phyloP scores from a whole-genome alignment of 441 rosid genomes.

The Pelargonium citronellum region DNA sequence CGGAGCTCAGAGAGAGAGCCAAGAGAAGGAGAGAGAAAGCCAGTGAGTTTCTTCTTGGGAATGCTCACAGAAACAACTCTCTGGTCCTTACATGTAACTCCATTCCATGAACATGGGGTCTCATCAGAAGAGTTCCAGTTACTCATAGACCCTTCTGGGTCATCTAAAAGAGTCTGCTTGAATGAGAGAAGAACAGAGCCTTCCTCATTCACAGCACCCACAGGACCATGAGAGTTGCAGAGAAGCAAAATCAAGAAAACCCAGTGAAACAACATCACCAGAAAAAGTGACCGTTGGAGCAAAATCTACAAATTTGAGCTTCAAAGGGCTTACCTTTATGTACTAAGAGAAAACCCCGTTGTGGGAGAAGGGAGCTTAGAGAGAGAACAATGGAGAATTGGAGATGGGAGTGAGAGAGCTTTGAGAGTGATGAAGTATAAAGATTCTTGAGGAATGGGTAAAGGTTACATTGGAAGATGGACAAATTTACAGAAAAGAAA shows the following conservation, averaged over 20 bases:
- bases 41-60: constrained; percentile 73
- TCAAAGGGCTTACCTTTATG: constrained; percentile 34
- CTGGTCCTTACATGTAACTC: constrained; percentile 74
- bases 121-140: constrained; percentile 81
- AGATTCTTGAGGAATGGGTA: not conserved
- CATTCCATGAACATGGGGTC: constrained; percentile 85
- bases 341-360: constrained; percentile 21
- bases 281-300: constrained; percentile 24
- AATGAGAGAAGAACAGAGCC: constrained; percentile 70
- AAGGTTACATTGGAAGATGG: not conserved
- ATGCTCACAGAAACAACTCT: constrained; percentile 74
- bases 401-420: constrained; percentile 16
- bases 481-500: constrained; percentile 9
- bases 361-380: constrained; percentile 19
- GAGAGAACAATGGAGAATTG: constrained; percentile 10
- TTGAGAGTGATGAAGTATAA: not conserved
- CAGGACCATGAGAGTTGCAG: constrained; percentile 28
- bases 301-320: constrained; percentile 11
- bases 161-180: constrained; percentile 51
- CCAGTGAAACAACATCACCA: constrained; percentile 34
- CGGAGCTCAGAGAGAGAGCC: constrained; percentile 78
- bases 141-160: constrained; percentile 73
- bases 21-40: constrained; percentile 64
- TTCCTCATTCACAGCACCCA: constrained; percentile 47
- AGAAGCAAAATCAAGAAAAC: constrained; percentile 38